These are phyloP conservation scores for Physcia stellaris DNA, from an alignment of 495 filamentous ascomycete species.

Conservation along the genomic window DNA sequence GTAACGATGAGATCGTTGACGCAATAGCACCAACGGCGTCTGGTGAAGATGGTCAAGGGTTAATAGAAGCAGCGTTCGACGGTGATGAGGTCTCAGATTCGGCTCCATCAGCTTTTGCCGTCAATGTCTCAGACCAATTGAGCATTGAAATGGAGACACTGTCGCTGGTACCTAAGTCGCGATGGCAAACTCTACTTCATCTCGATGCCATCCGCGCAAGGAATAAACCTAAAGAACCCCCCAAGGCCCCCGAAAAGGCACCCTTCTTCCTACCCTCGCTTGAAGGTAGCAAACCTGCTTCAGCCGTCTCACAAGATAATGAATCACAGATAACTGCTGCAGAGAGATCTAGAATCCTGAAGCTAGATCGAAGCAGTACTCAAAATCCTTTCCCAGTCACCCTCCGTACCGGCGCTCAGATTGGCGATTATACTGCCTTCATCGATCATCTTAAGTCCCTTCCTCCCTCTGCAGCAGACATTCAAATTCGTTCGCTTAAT, in stretches of 20 bases:
- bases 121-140: too few relatives aligned
- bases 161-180: slow-evolving; percentile 71
- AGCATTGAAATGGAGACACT: slow-evolving; percentile 70
- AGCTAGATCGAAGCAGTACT: slow-evolving; percentile 15
- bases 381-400: slow-evolving; percentile 39
- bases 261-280: slow-evolving; percentile 89
- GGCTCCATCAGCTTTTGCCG: slow-evolving; percentile 29
- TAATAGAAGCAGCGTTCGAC: slow-evolving; percentile 56
- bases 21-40: slow-evolving; percentile 56
- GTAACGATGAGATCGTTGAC: slow-evolving; percentile 53
- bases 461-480: slow-evolving; percentile 65
- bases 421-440: slow-evolving; percentile 39
- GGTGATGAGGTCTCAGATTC: slow-evolving; percentile 32
- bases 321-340: slow-evolving; percentile 29
- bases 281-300: slow-evolving; percentile 3
- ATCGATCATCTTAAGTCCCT: slow-evolving; percentile 66
- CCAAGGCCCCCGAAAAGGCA: slow-evolving; percentile 84
- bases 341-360: slow-evolving; percentile 35
- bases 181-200: slow-evolving; percentile 88
- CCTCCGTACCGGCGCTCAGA: slow-evolving; percentile 31
- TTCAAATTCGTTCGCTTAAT: slow-evolving; percentile 70
- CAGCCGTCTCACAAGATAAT: slow-evolving; percentile 17
- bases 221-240: slow-evolving; percentile 86
- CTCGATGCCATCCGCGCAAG: slow-evolving; percentile 75
- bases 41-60: slow-evolving; percentile 62